Percentiles rank a stretch among this genome's conserved stretches.
Conservation (phyloP, 1,284 basidiomycete genomes). For the Schizophyllum amplum region DNA sequence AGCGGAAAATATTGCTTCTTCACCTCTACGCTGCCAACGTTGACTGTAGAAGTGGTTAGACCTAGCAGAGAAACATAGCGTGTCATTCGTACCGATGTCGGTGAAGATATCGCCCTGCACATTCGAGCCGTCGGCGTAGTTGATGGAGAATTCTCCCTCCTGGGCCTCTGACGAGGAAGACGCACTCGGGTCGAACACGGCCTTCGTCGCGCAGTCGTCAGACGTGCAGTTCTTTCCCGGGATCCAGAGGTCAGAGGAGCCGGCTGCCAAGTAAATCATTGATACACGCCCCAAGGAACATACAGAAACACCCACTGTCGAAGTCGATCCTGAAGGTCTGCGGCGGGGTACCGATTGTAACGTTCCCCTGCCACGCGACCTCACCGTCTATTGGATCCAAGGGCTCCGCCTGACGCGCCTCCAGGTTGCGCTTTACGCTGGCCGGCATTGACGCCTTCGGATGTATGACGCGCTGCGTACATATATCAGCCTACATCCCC, state of each 20-base stretch:
- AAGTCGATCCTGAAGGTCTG: conserved; percentile 23
- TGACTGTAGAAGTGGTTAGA: conserved; percentile 25
- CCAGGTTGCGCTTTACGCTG: conserved; percentile 8
- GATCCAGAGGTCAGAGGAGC: conserved; percentile 18
- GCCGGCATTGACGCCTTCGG: conserved; percentile 8
- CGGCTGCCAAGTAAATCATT: conserved; percentile 10
- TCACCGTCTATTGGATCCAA: conserved; percentile 15
- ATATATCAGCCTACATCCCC: background rate
- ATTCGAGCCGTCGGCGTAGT: conserved; percentile 49
- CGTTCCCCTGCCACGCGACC: conserved; percentile 21
- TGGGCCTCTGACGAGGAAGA: conserved; percentile 29
- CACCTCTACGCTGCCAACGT: conserved; percentile 20
- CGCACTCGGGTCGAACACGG: conserved; percentile 22
- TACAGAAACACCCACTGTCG: conserved; percentile 23
- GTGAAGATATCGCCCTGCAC: conserved; percentile 42
- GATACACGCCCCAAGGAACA: background rate
- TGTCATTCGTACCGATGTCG: conserved; percentile 22
- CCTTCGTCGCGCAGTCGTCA: conserved; percentile 18
- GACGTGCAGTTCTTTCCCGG: conserved; percentile 21
- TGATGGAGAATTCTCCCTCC: conserved; percentile 30
- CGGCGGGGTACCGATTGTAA: conserved; percentile 25
- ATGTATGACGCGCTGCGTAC: conserved; percentile 11
- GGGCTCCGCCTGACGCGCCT: conserved; percentile 12
- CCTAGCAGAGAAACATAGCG: background rate
- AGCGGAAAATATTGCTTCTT: conserved; percentile 19